Evolutionary conservation across 352 stramenopile species (phyloP).

Genomic region (Phytophthora brassicae): DNA sequence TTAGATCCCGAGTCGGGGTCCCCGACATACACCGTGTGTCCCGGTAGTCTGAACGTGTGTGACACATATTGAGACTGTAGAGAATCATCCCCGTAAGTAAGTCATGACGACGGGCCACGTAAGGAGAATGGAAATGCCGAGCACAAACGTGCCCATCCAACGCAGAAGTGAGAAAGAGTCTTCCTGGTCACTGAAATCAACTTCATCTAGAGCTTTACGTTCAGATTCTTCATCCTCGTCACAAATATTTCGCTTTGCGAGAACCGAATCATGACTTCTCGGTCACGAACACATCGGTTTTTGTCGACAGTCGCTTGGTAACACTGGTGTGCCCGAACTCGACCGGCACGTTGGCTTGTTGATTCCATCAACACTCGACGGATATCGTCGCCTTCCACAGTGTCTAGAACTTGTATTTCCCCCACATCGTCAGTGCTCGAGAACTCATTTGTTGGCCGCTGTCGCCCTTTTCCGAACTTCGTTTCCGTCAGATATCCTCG

Average conservation of each 20-base stretch:
- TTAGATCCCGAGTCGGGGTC: too few relatives aligned
- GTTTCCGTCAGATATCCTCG: background rate
- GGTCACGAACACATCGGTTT: too few relatives aligned
- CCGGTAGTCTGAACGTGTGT: too few relatives aligned
- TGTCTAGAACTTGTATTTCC: constrained; percentile 3
- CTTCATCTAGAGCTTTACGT: background rate
- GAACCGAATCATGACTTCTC: background rate
- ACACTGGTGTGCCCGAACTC: background rate
- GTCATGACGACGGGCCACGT: constrained; percentile 21
- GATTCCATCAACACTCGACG: constrained; percentile 11
- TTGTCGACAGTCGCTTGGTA: too few relatives aligned
- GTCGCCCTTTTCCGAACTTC: background rate
- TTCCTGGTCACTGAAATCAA: background rate
- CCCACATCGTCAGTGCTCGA: background rate
- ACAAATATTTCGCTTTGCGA: background rate
- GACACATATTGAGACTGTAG: background rate
- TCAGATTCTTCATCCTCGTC: background rate
- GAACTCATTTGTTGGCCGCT: background rate
- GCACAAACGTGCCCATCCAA: constrained; percentile 4
- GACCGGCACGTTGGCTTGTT: background rate
- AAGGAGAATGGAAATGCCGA: constrained; percentile 24
- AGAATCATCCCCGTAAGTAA: constrained; percentile 10
- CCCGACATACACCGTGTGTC: too few relatives aligned
- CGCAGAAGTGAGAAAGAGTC: background rate
- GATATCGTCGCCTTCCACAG: constrained; percentile 21